Base-by-base conservation (phyloP, 257 asterid species). In the Ocimum tenuiflorum region DNA sequence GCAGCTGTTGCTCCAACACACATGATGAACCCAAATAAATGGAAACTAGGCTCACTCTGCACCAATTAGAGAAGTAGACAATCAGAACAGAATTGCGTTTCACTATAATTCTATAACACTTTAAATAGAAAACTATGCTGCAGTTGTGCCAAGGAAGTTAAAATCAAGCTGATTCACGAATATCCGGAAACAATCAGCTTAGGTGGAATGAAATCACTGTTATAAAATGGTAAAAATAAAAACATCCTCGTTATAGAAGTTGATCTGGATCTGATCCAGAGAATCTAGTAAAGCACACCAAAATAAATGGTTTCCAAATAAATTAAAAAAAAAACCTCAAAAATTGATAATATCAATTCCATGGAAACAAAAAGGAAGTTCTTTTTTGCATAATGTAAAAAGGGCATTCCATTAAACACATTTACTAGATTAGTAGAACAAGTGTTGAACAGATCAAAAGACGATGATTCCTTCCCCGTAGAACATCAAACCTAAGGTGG, bases 31-130 rank as follows among this genome's bases (percentile, higher is more conserved):
- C 97, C 97, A 67, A 85, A 89, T 36, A 85, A 81, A 74, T 89
- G 95, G 77, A 89, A 89, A 79, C 97, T 89, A 9, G 97, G 97
- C 73, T 89, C 97, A 35, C 90, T 85, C 97, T 89, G 58, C 51
- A 77, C 47, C 57, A 75, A 33, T 43, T 33, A 71, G 57, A 62
- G 53, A 38, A 39, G 48, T 41, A 50, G 62, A 18, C 23, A 17
- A 23, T 15, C 29, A 63, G 53, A 46, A 63, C 9, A 27, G 24
- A n/a, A n/a, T n/a, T n/a, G n/a, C n/a, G n/a, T n/a, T n/a, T n/a
- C n/a, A n/a, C n/a, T n/a, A n/a, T n/a, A n/a, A n/a, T n/a, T n/a
- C 33, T 10, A 6, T 18, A 24, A 50, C 41, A 24, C 55, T 41
- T 49, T 38, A 54, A 43, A 54, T 22, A 11, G n/a, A n/a, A 57